Base-by-base conservation (phyloP, 768 basidiomycete genomes). In the Porphyrellus cyaneotinctus region DNA sequence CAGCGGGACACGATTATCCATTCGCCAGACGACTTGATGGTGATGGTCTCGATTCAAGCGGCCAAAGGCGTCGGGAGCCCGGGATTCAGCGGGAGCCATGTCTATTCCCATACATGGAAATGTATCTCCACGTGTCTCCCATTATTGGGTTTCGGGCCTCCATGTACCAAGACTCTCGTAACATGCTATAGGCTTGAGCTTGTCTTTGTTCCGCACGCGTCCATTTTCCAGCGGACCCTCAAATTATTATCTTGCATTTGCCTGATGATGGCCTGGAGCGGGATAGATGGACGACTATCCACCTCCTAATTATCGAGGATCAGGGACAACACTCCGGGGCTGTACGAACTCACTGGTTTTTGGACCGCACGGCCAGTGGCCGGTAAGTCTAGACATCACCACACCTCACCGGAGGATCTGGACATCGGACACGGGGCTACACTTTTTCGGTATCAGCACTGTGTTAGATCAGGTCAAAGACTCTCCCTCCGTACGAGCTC, bases 201-300 rank as follows among this genome's bases (percentile, higher is more conserved):
- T n/a, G 32, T 23, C 15, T 17, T 39, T 46, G 57, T 55, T 56
- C 45, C 47, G 38, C 37, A 43, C 36, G 10, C 37, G 39, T 38
- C 41, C 44, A 43, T 43, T 46, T 57, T 49, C 44, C 31, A 42
- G 48, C 53, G 62, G 62, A 57, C 54, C 51, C 37, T 32, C 13
- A 52, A 63, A 47, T 28, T 10, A 4, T n/a, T n/a, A 28, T 0
- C 37, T 55, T 10, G 8, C 42, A 66, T 66, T 64, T 64, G 64
- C 53, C 64, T 61, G 64, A 59, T 53, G 47, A 51, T 7, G 28
- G 24, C 30, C 42, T 46, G 50, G 32, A 44, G 20, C n/a, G 39
- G 28, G 36, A 53, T 8, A 4, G 20, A 35, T 24, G 17, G 30
- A 28, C 38, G 43, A 52, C 37, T 46, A 49, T 38, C 30, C 20